Evolutionary conservation across 148 eudicot species (phyloP), one percentile per base, ranked within the genome.

Genomic region (Dysphania ambrosioides): DNA sequence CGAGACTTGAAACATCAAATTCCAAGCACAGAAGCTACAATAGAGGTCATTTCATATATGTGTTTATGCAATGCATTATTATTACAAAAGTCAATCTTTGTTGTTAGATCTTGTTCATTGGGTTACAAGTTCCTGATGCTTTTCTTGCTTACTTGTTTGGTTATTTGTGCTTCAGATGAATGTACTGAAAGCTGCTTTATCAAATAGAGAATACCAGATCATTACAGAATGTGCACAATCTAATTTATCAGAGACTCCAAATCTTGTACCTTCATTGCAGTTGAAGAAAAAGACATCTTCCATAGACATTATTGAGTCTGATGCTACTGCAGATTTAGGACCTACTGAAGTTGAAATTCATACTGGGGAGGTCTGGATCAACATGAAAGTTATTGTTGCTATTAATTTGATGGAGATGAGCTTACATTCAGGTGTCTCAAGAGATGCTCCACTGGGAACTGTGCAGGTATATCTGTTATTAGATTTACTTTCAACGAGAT

Each of bases 151-250:
- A 65, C 36, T 56, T 66, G 4, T 47, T 34, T 29, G 11, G 18
- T 65, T 36, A 16, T 70, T 63, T 70, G 64, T 75, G 29, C 71
- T 77, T 82, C 89, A 94, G 98, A 89, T 91, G 72, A 86, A 88
- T 72, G 86, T 88, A 70, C 77, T 94, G 82, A 94, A 88, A 85
- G 97, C 98, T 34, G 86, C 86, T 79, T 79, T 94, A 63, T 91
- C 98, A 36, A 92, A 87, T 86, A 85, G 75, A 75, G 98, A 94
- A 66, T 94, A 91, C 77, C 89, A 91, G 86, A 90, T 94, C 58
- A 91, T 91, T 75, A 86, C 93, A 27, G 98, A 94, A 84, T 94
- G 97, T 83, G 93, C 98, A 53, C 85, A 79, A 70, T 82, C 93
- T 74, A 94, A 94, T 83, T 27, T 92, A 57, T 86, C 96, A 19